Conservation (phyloP, 495 filamentous ascomycete species). For the Friedmanniomyces simplex region DNA sequence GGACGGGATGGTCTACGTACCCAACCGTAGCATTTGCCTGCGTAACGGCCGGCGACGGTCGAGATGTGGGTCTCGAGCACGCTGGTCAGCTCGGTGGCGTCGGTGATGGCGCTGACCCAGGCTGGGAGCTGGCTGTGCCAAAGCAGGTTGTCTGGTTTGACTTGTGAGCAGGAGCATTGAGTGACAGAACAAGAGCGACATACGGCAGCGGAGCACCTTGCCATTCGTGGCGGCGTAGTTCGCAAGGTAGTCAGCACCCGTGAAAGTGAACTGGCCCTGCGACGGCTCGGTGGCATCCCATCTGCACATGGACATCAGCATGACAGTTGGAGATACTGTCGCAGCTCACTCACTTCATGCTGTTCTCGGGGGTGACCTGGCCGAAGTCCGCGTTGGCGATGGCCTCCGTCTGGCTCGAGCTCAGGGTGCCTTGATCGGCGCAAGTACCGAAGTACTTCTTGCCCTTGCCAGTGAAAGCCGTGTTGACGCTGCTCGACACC, state of each 20-base stretch:
- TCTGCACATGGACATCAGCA: background rate
- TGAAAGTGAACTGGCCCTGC: constrained; percentile 42
- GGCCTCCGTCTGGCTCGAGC: constrained; percentile 40
- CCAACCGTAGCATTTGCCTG: constrained; percentile 53
- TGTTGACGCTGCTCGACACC: constrained; percentile 36
- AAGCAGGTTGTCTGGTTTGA: background rate
- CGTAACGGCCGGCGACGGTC: constrained; percentile 46
- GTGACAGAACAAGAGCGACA: constrained; percentile 55
- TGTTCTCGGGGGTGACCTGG: constrained; percentile 56
- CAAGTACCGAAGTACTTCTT: constrained; percentile 51
- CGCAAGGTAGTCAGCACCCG: constrained; percentile 45
- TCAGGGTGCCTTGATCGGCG: constrained; percentile 45
- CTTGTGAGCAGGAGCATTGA: background rate
- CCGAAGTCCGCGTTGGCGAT: constrained; percentile 53
- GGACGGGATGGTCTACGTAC: too few relatives aligned
- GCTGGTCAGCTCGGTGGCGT: constrained; percentile 40
- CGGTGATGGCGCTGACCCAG: constrained; percentile 47
- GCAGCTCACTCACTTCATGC: constrained; percentile 39
- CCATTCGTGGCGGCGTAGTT: constrained; percentile 48
- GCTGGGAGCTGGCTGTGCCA: constrained; percentile 41
- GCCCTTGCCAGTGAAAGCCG: constrained; percentile 47
- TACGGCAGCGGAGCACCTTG: constrained; percentile 47
- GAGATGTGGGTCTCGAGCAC: constrained; percentile 52
- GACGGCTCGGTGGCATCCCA: constrained; percentile 44
- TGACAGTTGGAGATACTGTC: background rate